Conservation (phyloP, 169 alveolate genomes). For the Plasmodium adleri region DNA sequence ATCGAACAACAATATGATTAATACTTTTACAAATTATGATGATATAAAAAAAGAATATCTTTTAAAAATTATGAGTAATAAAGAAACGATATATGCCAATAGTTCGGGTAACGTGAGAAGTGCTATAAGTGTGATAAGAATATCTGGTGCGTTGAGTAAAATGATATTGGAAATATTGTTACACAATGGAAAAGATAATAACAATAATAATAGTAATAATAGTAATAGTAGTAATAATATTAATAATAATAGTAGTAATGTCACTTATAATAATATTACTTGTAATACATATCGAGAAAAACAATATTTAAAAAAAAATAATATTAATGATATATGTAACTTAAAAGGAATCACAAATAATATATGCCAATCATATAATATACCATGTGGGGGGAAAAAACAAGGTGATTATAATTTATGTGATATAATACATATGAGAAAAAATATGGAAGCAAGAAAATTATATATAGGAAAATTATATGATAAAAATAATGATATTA, state of each 20-base stretch:
- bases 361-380: not conserved
- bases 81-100: conserved; percentile 49
- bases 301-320: not conserved
- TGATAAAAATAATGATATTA: conserved; percentile 6
- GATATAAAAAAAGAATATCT: conserved; percentile 3
- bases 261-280: not conserved
- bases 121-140: conserved; percentile 41
- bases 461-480: conserved; percentile 10
- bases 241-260: not conserved
- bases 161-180: conserved; percentile 40
- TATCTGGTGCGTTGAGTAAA: conserved; percentile 46
- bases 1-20: no score
- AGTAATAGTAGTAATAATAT: not conserved
- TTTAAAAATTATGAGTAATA: conserved; percentile 10
- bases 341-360: not conserved
- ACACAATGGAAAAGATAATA: conserved; percentile 1
- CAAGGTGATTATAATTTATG: conserved; percentile 19
- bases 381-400: not conserved
- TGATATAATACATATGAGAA: conserved; percentile 23
- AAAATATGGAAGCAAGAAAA: conserved; percentile 25
- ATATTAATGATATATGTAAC: no score
- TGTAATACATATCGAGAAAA: not conserved
- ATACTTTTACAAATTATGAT: no score
- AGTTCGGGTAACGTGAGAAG: conserved; percentile 45
- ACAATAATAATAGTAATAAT: not conserved